These are phyloP conservation scores for Simplicillium sp. DNA, from an alignment of 2,329 filamentous ascomycete species.

Conservation along the genomic window DNA sequence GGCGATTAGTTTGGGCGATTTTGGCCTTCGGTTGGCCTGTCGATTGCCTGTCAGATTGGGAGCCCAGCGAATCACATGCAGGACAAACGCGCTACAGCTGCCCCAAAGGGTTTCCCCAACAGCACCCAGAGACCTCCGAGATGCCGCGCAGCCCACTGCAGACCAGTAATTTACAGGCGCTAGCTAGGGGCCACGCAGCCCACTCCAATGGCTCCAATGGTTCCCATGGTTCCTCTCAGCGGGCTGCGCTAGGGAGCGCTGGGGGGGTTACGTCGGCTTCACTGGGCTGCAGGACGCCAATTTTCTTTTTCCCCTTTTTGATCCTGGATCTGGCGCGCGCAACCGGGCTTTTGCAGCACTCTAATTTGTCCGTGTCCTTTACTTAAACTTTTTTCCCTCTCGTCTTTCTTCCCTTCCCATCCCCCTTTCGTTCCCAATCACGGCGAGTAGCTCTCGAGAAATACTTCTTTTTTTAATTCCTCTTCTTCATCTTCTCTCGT, in stretches of 20 bases:
- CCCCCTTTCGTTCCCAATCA: conserved; percentile 13
- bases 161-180: too few relatives aligned
- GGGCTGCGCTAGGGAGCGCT: too few relatives aligned
- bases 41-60: conserved; percentile 12
- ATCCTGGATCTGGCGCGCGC: neutral
- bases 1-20: neutral
- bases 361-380: neutral
- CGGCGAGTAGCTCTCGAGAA: neutral
- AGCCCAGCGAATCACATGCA: conserved; percentile 22
- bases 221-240: too few relatives aligned
- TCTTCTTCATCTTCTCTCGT: neutral
- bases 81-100: neutral
- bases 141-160: too few relatives aligned
- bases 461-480: conserved; percentile 13
- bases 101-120: neutral
- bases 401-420: conserved; percentile 9
- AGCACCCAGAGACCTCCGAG: neutral
- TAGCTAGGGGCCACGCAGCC: too few relatives aligned
- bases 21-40: neutral
- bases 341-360: neutral
- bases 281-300: conserved; percentile 5
- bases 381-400: conserved; percentile 2
- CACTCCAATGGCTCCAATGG: too few relatives aligned
- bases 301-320: conserved; percentile 28
- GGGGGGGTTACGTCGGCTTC: too few relatives aligned